phyloP scores from a whole-genome alignment of 2,329 filamentous ascomycete genomes.

The Stemphylium vesicarium region DNA sequence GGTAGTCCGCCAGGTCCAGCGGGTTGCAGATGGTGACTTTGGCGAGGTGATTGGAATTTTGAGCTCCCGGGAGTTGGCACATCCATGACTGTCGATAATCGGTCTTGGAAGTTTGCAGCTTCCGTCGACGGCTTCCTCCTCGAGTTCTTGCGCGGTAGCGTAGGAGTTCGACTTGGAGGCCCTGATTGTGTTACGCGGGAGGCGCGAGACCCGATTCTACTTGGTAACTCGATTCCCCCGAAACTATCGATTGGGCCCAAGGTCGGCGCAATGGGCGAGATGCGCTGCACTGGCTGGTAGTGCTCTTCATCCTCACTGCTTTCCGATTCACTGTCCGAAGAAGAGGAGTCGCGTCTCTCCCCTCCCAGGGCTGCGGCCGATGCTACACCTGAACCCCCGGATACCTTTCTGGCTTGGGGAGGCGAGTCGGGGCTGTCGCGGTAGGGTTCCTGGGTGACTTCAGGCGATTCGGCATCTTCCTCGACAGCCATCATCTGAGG shows the following conservation, averaged over 20 bases:
- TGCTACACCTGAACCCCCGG: slow-evolving; percentile 20
- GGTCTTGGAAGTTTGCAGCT: slow-evolving; percentile 30
- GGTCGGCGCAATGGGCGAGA: slow-evolving; percentile 61
- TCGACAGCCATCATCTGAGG: slow-evolving; percentile 69
- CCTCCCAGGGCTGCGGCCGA: slow-evolving; percentile 24
- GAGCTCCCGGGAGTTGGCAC: slow-evolving; percentile 21
- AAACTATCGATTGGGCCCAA: slow-evolving; percentile 67
- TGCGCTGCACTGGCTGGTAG: slow-evolving; percentile 48
- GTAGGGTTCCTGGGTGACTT: slow-evolving; percentile 55
- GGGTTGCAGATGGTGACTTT: slow-evolving; percentile 36
- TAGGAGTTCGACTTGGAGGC: slow-evolving; percentile 45
- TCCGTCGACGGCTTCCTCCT: slow-evolving; percentile 48
- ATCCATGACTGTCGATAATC: slow-evolving; percentile 40
- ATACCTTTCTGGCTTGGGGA: slow-evolving; percentile 4
- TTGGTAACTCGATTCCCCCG: slow-evolving; percentile 68
- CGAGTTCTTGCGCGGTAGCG: slow-evolving; percentile 74
- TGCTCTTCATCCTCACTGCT: slow-evolving; percentile 50
- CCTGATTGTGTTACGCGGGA: slow-evolving; percentile 46
- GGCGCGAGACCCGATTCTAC: slow-evolving; percentile 66
- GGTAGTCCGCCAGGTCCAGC: slow-evolving; percentile 32
- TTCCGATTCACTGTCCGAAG: slow-evolving; percentile 49
- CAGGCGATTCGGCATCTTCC: slow-evolving; percentile 62
- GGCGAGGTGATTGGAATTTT: slow-evolving; percentile 14
- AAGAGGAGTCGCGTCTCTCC: slow-evolving; percentile 54
- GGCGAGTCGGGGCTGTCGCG: slow-evolving; percentile 56